These are phyloP conservation scores for Trichophyton rubrum DNA, from an alignment of 2,329 filamentous ascomycete genomes.

Conservation along the genomic window DNA sequence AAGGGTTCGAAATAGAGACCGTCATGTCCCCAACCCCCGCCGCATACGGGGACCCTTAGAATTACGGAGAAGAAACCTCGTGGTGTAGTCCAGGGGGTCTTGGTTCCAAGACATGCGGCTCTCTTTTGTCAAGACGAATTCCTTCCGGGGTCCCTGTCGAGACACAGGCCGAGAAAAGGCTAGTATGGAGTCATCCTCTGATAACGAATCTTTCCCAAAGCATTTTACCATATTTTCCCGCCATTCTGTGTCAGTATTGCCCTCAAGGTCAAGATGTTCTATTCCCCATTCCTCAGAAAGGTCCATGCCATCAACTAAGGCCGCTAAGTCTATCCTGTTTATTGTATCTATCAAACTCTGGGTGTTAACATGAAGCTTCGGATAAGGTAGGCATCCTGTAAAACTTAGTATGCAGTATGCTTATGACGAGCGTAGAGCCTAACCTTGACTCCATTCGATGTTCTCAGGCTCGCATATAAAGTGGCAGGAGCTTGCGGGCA, in stretches of 20 bases:
- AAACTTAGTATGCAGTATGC: conserved; percentile 9
- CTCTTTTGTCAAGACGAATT: not conserved
- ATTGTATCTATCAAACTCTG: conserved; percentile 17
- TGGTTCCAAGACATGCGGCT: conserved; percentile 4
- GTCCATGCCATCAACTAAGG: conserved; percentile 17
- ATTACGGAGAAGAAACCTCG: not conserved
- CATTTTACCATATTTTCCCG: not conserved
- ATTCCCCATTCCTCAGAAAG: conserved; percentile 16
- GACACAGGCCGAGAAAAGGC: not conserved
- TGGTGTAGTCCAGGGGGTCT: not conserved
- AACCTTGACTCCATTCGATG: conserved; percentile 14
- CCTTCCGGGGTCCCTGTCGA: not conserved
- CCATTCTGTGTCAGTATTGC: conserved; percentile 13
- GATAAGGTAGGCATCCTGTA: conserved; percentile 14
- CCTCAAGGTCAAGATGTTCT: conserved; percentile 14
- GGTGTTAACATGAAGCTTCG: conserved; percentile 12
- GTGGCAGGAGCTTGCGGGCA: conserved; percentile 13
- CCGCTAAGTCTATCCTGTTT: conserved; percentile 12
- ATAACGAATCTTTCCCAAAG: not conserved
- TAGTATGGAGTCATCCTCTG: not conserved
- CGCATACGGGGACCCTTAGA: not conserved
- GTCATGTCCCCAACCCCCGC: not conserved
- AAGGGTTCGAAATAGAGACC: no score
- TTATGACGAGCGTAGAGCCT: not conserved
- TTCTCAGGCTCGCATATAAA: conserved; percentile 10